Evolutionary conservation across 768 basidiomycete genomes (phyloP), one percentile per base, ranked within the genome.

Genomic region (Tulasnella sp.): DNA sequence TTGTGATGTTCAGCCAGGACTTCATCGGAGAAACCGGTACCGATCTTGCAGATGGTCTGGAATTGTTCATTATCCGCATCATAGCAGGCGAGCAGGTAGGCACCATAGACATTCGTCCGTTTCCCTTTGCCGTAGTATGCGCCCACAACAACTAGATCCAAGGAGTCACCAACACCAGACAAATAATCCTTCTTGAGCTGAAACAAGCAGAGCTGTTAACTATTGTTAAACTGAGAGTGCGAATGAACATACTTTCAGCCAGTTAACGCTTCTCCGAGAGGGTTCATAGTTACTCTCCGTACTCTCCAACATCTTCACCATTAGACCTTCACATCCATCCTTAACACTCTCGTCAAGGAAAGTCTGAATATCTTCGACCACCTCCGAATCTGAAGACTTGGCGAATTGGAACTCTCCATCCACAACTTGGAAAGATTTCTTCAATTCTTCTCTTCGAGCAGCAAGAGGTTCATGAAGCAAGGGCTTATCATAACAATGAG

Each of bases 131-230:
- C 95, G 59, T 92, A 85, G 66, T 98, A 98, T 13, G 79, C 95
- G 6, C 95, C 95, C 8, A 99, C 81, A n/a, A 98, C 95, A 42
- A 93, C 89, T 4, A 99, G 75, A 63, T 99, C 95, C 44, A 98
- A 78, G 1, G 93, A 96, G 67, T 99, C 95, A 22, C 95, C 95
- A 7, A 96, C 78, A 2, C 95, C 95, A 25, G 88, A 81, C 3
- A 99, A 75, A 64, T 98, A 99, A 65, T 98, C 95, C 62, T 99
- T 98, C 71, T 99, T 99, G 59, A 99, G 75, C 93, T 99, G 63
- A 29, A 10, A 46, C 15, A 40, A 9, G 15, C 3, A 22, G 8
- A 34, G 20, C 29, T 31, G 35, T 10, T 44, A 13, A 33, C 20
- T n/a, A 42, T 24, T 3, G 35, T 29, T 22, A 19, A 27, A 13